Conservation (phyloP, 257 asterid genomes). For the Solanum paucissectum region DNA sequence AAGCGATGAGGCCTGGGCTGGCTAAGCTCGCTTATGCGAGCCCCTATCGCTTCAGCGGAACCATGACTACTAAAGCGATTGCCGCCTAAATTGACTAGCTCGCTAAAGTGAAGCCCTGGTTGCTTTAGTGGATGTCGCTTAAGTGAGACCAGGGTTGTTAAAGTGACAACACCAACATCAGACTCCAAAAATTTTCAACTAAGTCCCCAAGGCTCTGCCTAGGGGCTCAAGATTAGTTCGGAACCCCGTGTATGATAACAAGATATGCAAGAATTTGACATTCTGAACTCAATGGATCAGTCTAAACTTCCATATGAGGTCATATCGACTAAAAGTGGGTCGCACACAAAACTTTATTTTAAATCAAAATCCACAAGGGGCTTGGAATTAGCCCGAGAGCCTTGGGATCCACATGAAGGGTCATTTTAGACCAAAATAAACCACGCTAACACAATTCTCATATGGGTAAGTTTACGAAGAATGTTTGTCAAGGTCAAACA, state of each 20-base stretch:
- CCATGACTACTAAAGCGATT: background rate
- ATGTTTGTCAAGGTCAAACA: background rate
- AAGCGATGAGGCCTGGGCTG: background rate
- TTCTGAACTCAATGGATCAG: background rate
- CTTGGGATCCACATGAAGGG: background rate
- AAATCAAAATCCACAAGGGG: background rate
- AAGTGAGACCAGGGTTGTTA: background rate
- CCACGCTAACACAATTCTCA: background rate
- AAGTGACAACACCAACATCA: background rate
- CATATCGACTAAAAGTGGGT: too few relatives aligned
- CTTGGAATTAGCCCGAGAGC: background rate
- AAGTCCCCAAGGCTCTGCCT: background rate
- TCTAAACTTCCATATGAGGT: background rate
- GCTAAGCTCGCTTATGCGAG: background rate
- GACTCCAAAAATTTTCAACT: background rate
- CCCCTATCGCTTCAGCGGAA: background rate
- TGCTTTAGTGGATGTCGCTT: background rate
- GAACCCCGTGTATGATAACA: background rate
- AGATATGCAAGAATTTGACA: too few relatives aligned
- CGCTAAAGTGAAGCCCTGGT: too few relatives aligned
- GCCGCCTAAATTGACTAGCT: background rate
- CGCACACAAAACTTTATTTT: background rate
- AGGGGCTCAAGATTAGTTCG: background rate
- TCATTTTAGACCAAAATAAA: too few relatives aligned
- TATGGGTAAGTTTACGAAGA: background rate